These are phyloP conservation scores for Kodamaea arcana DNA, from an alignment of 1,139 yeast genomes.

Conservation along the genomic window DNA sequence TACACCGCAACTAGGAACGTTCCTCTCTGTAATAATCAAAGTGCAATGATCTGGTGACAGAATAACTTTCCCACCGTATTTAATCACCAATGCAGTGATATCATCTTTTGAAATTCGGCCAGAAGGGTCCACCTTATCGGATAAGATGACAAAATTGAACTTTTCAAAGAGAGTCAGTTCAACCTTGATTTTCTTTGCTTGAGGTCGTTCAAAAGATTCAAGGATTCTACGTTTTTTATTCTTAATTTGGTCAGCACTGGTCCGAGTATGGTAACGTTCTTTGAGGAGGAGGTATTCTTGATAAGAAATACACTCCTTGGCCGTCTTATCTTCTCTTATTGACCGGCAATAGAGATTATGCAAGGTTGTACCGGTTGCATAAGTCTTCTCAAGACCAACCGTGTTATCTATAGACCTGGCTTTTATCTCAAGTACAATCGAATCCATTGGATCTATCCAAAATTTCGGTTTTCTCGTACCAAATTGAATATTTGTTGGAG, in stretches of 20 bases:
- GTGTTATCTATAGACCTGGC: conserved; percentile 67
- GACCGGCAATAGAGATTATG: conserved; percentile 71
- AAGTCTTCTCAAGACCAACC: conserved; percentile 34
- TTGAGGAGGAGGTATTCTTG: conserved; percentile 48
- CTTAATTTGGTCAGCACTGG: conserved; percentile 27
- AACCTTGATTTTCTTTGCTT: conserved; percentile 9
- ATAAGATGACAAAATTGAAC: conserved; percentile 32
- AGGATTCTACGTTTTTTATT: conserved; percentile 15
- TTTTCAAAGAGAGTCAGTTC: conserved; percentile 22
- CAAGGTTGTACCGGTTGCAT: conserved; percentile 65
- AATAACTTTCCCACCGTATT: conserved; percentile 48
- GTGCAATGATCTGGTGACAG: conserved; percentile 9
- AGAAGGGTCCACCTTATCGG: conserved; percentile 32
- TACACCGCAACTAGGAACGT: conserved; percentile 21
- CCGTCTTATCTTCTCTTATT: conserved; percentile 67
- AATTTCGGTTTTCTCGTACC: conserved; percentile 61
- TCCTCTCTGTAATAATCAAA: conserved; percentile 16
- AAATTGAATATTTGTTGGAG: conserved; percentile 48
- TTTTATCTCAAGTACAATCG: conserved; percentile 79
- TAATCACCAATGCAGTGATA: conserved; percentile 34
- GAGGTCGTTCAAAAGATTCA: conserved; percentile 10
- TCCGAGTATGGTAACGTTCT: conserved; percentile 19
- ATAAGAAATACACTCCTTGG: conserved; percentile 51
- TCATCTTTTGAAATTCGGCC: conserved; percentile 29
- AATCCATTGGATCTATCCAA: conserved; percentile 78